phyloP scores from a whole-genome alignment of 2,329 filamentous ascomycete species.

The Delphinella strobiligena region DNA sequence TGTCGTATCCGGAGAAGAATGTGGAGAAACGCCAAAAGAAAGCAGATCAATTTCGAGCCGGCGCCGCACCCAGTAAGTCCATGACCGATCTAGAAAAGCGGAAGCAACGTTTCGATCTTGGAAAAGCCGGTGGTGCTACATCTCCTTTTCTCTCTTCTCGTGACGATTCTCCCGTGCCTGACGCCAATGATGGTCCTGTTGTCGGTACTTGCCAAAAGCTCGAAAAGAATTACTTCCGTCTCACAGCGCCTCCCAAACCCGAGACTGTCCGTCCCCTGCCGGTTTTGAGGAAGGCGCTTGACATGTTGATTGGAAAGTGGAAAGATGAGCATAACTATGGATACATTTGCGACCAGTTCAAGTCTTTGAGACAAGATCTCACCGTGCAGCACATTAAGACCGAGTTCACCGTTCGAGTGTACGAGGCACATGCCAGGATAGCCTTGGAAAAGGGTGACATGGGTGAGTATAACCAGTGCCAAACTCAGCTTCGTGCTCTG shows the following conservation, averaged over 20 bases:
- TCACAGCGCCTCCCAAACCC: conserved; percentile 81
- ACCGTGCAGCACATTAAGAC: conserved; percentile 96
- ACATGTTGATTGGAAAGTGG: conserved; percentile 90
- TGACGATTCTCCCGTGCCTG: conserved; percentile 36
- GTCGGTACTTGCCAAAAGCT: conserved; percentile 72
- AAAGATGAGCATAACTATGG: conserved; percentile 84
- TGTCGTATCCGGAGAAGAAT: conserved; percentile 48
- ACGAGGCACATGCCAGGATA: conserved; percentile 95
- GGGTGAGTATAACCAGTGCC: conserved; percentile 99
- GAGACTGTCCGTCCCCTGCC: conserved; percentile 75
- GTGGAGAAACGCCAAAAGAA: conserved; percentile 26
- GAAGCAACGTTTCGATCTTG: conserved; percentile 68
- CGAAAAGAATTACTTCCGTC: conserved; percentile 88
- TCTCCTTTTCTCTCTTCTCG: conserved; percentile 33
- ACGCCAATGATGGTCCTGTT: conserved; percentile 51
- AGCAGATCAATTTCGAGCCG: conserved; percentile 22
- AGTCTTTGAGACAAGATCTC: conserved; percentile 92
- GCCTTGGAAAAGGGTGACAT: conserved; percentile 96
- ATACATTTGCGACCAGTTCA: conserved; percentile 99
- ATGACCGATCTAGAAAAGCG: conserved; percentile 82
- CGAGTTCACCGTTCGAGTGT: conserved; percentile 90
- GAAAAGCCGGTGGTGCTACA: conserved; percentile 35
- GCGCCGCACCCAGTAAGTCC: conserved; percentile 59
- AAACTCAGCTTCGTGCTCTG: conserved; percentile 88
- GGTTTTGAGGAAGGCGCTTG: conserved; percentile 72